phyloP scores from a whole-genome alignment of 2,329 filamentous ascomycete species.

The Teratosphaeria epicoccoides region DNA sequence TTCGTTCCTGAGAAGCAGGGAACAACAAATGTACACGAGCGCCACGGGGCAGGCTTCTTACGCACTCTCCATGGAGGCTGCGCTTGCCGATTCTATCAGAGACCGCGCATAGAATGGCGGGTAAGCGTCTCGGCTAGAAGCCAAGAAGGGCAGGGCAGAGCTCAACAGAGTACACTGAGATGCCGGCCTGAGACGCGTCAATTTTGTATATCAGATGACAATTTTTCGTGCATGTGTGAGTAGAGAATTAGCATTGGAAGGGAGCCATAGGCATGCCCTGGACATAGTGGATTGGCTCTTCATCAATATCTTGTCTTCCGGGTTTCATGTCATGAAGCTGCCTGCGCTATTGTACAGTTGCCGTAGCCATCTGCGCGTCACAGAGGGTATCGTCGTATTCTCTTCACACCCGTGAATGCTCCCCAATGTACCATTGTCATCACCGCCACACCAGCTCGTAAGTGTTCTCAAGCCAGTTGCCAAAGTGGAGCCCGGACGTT shows the following conservation, averaged over 20 bases:
- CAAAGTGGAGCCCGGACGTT: not conserved
- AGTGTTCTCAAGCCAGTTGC: not conserved
- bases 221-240: not conserved
- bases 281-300: not conserved
- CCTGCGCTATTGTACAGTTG: not conserved
- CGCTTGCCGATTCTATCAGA: not conserved
- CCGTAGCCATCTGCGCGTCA: not conserved
- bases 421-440: not conserved
- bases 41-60: not conserved
- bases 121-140: not conserved
- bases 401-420: not conserved
- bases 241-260: not conserved
- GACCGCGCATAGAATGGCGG: not conserved
- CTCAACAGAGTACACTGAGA: not conserved
- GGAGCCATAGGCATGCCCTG: not conserved
- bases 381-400: not conserved
- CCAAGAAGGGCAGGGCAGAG: not conserved
- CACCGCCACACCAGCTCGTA: too few relatives aligned
- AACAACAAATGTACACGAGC: too few relatives aligned
- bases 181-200: not conserved
- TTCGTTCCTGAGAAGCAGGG: too few relatives aligned
- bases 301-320: not conserved
- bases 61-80: not conserved
- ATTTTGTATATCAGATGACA: not conserved
- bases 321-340: not conserved